Evolutionary conservation across 768 basidiomycete genomes (phyloP).

Genomic region (Lactarius sanguifluus): DNA sequence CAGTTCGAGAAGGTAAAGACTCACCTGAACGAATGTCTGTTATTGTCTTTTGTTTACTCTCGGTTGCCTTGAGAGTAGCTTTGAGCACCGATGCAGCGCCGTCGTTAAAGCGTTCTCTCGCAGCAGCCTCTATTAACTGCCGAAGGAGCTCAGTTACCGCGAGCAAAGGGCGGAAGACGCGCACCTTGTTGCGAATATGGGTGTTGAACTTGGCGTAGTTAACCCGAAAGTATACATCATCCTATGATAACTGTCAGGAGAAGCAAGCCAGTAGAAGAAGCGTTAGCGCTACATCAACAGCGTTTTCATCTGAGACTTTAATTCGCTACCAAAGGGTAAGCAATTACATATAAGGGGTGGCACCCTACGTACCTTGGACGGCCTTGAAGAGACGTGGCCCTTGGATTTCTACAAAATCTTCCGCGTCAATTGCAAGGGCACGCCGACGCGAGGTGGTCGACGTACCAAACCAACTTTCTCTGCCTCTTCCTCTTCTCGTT

Average conservation of each 20-base stretch:
- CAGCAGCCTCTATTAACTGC: constrained; percentile 78
- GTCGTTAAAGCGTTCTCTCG: constrained; percentile 75
- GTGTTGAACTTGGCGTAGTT: constrained; percentile 89
- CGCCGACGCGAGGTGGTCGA: constrained; percentile 11
- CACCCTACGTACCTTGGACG: constrained; percentile 51
- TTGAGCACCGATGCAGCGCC: constrained; percentile 69
- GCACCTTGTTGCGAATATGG: constrained; percentile 82
- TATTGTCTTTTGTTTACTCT: constrained; percentile 57
- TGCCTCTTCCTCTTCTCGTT: constrained; percentile 69
- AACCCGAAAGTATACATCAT: constrained; percentile 75
- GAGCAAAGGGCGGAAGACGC: constrained; percentile 30
- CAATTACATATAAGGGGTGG: neutral
- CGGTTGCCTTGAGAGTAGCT: constrained; percentile 69
- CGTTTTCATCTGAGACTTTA: constrained; percentile 51
- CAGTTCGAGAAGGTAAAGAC: constrained; percentile 14
- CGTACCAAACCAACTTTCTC: constrained; percentile 73
- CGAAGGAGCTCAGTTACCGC: constrained; percentile 23
- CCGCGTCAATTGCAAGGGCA: constrained; percentile 17
- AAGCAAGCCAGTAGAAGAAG: neutral
- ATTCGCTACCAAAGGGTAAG: constrained; percentile 38
- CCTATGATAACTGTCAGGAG: constrained; percentile 41
- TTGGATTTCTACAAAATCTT: constrained; percentile 54
- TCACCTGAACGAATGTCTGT: constrained; percentile 66
- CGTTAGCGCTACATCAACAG: constrained; percentile 56
- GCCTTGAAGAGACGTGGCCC: constrained; percentile 47